A percentile compares a stretch with the other conserved stretches of the same genome.
phyloP scores from a whole-genome alignment of 805 yeast species.

The Pichia sporocuriosa region DNA sequence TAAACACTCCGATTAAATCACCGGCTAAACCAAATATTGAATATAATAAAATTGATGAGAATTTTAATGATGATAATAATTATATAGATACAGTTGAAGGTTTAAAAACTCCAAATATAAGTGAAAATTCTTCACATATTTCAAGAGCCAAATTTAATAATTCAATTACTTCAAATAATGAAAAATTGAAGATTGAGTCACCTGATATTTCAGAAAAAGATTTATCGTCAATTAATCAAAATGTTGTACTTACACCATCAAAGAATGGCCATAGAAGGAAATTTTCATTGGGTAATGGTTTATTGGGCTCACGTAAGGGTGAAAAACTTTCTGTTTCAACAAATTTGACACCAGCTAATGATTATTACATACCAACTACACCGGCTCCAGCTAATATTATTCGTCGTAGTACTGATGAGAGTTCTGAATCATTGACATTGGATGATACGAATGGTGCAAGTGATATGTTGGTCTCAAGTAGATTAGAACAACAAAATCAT shows the following conservation, averaged over 20 bases:
- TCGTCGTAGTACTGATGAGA: slow-evolving; percentile 33
- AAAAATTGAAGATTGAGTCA: no score
- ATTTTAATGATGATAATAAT: slow-evolving; percentile 12
- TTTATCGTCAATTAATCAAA: slow-evolving; percentile 27
- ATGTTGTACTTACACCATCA: slow-evolving; percentile 20
- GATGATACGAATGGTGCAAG: slow-evolving; percentile 45
- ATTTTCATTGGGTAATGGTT: slow-evolving; percentile 55
- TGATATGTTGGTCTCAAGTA: slow-evolving; percentile 55
- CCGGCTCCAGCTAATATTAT: slow-evolving; percentile 34
- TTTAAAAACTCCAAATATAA: slow-evolving; percentile 12
- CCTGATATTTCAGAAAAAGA: slow-evolving; percentile 27
- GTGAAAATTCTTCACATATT: slow-evolving; percentile 18
- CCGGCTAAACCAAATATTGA: slow-evolving; percentile 7
- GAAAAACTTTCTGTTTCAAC: slow-evolving; percentile 32
- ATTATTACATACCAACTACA: slow-evolving; percentile 28
- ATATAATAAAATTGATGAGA: slow-evolving; percentile 16
- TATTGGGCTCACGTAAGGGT: slow-evolving; percentile 39
- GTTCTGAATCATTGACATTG: slow-evolving; percentile 58
- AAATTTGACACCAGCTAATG: slow-evolving; percentile 37
- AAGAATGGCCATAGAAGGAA: slow-evolving; percentile 48
- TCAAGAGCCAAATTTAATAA: slow-evolving; percentile 14
- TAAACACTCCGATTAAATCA: slow-evolving; percentile 8
- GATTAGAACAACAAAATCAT: slow-evolving; percentile 43
- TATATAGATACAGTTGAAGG: slow-evolving; percentile 12
- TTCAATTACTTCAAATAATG: slow-evolving; percentile 13